Base-by-base conservation (phyloP, 495 filamentous ascomycete species). In the Aspergillus bertholletiae region DNA sequence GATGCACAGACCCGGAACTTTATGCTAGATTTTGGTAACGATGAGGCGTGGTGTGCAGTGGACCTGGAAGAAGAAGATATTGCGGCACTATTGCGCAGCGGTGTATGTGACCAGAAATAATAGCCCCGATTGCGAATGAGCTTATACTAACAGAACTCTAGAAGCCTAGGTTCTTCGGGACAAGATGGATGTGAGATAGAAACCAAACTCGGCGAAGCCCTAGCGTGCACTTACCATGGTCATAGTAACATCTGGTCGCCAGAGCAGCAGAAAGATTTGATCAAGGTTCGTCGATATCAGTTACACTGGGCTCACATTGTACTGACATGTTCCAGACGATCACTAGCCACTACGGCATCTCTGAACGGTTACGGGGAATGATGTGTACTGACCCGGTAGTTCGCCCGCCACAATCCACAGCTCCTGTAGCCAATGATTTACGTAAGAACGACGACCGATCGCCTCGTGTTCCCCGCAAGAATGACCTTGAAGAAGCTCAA, bases 211-310 rank as follows among this genome's bases (percentile, higher is more conserved):
- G n/a, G n/a, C n/a, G n/a, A n/a, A n/a, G n/a, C n/a, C n/a, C n/a
- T n/a, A n/a, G n/a, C 22, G 27, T 15, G n/a, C 4, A 12, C 50
- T 41, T 26, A 44, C 39, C 11, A 15, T 30, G 2, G 0, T n/a
- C 18, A 7, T 52, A 87, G 84, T 51, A 88, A 90, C 58, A 79
- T 91, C n/a, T 92, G 87, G 86, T 69, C 77, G 45, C 88, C 87
- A 9, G 80, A 84, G 55, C 62, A 71, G 26, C 86, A 92, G 55
- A 74, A 67, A 32, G 72, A 79, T 0, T 61, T 76, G 1, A 77
- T 90, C 30, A 73, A 69, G 46, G 77, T 79, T 34, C 5, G 60
- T 51, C 20, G 2, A 17, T 4, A 2, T 43, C n/a, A 1, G 17
- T 43, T 7, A 1, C 7, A 21, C 9, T 8, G 18, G 9, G 6